A percentile compares a stretch with the other conserved stretches of the same genome.
Evolutionary conservation across 2,329 filamentous ascomycete genomes (phyloP).

Genomic region (Xylaria sp.): DNA sequence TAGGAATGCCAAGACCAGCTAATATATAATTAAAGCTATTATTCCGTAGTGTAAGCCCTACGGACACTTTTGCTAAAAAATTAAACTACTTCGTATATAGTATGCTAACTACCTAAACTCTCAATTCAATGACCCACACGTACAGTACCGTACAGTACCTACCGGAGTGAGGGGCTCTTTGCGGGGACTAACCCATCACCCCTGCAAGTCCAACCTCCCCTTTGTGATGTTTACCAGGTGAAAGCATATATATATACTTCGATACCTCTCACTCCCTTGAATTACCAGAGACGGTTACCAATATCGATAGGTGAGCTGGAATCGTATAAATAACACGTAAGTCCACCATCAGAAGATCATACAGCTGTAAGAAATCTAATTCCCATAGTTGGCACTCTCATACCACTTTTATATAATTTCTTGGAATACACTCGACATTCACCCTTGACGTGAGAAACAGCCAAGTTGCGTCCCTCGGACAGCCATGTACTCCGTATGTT

Average conservation of each 20-base stretch:
- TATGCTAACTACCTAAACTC: too few species aligned
- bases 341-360: too few species aligned
- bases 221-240: too few species aligned
- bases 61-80: too few species aligned
- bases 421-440: not conserved
- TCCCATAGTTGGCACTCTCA: not conserved
- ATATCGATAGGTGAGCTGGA: not conserved
- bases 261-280: not conserved
- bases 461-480: not conserved
- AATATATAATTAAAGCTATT: too few species aligned
- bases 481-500: not conserved
- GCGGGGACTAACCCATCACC: constrained; percentile 11
- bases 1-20: too few species aligned
- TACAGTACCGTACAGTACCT: too few species aligned
- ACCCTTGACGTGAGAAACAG: not conserved
- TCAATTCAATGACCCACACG: too few species aligned
- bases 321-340: not conserved
- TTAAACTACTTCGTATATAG: too few species aligned
- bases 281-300: not conserved
- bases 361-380: not conserved
- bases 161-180: constrained; percentile 13
- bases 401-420: not conserved
- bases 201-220: constrained; percentile 11
- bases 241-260: too few species aligned
- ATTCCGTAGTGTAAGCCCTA: too few species aligned